Percentiles rank a stretch among this genome's conserved stretches.
These are phyloP conservation scores for Mariannaea sp. DNA, from an alignment of 2,329 filamentous ascomycete genomes.

Conservation along the genomic window DNA sequence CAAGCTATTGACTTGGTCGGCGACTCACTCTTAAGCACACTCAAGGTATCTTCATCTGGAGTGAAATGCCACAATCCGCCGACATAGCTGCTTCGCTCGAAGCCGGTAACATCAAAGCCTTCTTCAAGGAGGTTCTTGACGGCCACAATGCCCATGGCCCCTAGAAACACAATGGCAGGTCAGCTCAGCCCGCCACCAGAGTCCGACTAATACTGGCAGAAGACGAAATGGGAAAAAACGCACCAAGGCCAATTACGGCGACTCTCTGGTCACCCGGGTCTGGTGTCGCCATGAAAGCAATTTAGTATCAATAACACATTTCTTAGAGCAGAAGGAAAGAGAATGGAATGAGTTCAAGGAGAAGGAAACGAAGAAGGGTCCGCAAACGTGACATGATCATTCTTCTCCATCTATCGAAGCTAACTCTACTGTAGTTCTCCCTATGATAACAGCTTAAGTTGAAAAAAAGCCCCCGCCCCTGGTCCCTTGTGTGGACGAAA, in stretches of 20 bases:
- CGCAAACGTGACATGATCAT: slow-evolving; percentile 6
- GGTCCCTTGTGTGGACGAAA: neutral
- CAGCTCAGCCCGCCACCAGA: too few species aligned
- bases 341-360: neutral
- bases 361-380: neutral
- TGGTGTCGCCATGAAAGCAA: slow-evolving; percentile 7
- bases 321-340: neutral
- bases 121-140: slow-evolving; percentile 51
- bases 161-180: slow-evolving; percentile 24
- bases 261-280: slow-evolving; percentile 21
- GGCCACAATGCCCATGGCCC: slow-evolving; percentile 45
- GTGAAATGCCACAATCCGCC: slow-evolving; percentile 52
- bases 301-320: neutral
- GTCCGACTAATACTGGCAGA: too few species aligned
- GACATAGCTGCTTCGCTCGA: slow-evolving; percentile 47
- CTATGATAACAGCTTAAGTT: too few species aligned
- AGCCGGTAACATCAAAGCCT: slow-evolving; percentile 50
- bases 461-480: too few species aligned
- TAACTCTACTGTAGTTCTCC: neutral
- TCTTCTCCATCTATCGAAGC: neutral
- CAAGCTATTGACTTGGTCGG: neutral
- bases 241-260: slow-evolving; percentile 25
- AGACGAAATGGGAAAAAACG: neutral
- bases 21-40: slow-evolving; percentile 42
- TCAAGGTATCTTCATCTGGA: slow-evolving; percentile 41